Evolutionary conservation across 768 basidiomycete species (phyloP), one percentile per base, ranked within the genome.

Genomic region (Collybiopsis confluens): DNA sequence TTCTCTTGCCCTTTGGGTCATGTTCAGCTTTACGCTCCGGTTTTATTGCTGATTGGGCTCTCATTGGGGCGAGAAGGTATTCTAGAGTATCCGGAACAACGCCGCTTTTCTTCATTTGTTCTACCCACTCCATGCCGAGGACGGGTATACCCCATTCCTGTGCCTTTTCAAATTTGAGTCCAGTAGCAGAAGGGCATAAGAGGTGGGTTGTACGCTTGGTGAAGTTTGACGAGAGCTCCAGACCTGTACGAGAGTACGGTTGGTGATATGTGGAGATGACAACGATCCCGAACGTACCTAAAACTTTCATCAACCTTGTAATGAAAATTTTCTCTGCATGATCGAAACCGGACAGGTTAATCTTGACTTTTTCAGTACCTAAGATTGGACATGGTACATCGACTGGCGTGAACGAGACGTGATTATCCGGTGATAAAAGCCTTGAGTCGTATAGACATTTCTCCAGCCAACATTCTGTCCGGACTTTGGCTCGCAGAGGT

Each of bases 391-490:
- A 71, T 4, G 68, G 49, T 2, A 86, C 74, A 3, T 60, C 69
- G 15, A 97, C 72, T 1, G 93, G 93, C 3, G 68, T 68, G 61
- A 90, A 92, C 0, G 83, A 80, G 11, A 90, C 64, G 57, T 92
- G 84, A 40, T 88, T 87, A 1, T 83, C 79, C 0, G 81, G 73
- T 16, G 70, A 65, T 62, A 88, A 86, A 47, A 96, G 69, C n/a
- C 79, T 76, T 42, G 90, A 86, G 54, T 86, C 83, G 51, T 81
- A 86, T 13, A 92, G 78, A 61, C 90, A 96, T 41, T 80, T 80
- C 66, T 98, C 94, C 1, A 98, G 74, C 94, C 94, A 98, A 64
- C 91, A 95, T 66, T 97, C 94, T 0, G 94, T 96, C 41, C 93
- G 81, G 61, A 84, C 91, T 59, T 90, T 88, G 28, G 78, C 75